Conservation (phyloP, 257 asterid genomes). For the Anisodus acutangulus region DNA sequence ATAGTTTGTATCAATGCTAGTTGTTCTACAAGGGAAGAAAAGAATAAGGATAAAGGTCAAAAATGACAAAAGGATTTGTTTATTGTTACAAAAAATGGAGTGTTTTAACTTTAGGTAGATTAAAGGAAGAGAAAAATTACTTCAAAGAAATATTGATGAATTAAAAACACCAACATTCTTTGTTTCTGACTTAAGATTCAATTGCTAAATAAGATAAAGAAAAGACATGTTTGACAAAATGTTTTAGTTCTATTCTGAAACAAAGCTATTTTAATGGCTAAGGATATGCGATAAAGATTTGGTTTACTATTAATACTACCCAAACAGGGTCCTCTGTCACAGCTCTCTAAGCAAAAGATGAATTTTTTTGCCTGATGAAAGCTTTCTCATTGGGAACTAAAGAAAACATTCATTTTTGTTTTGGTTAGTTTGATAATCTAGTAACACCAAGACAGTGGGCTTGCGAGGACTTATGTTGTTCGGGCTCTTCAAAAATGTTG, state of each 20-base stretch:
- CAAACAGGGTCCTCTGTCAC: too few relatives aligned
- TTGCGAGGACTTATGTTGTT: not conserved
- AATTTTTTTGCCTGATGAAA: not conserved
- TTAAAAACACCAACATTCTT: not conserved
- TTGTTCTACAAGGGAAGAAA: slow-evolving; percentile 6
- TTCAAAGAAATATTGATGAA: not conserved
- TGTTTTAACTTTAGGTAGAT: not conserved
- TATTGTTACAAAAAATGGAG: not conserved
- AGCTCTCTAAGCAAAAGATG: not conserved
- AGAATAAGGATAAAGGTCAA: not conserved
- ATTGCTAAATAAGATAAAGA: not conserved
- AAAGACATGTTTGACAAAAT: not conserved
- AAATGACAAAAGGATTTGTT: not conserved
- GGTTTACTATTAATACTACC: not conserved
- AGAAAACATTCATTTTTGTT: not conserved
- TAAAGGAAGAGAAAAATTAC: not conserved
- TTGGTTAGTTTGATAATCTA: not conserved
- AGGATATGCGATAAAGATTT: not conserved
- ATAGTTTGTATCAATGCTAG: not conserved
- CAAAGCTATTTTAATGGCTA: not conserved
- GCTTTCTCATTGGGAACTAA: not conserved
- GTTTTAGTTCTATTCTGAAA: not conserved
- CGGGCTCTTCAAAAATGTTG: not conserved
- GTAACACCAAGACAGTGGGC: not conserved
- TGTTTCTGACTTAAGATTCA: not conserved